Conservation (phyloP, 1,284 basidiomycete genomes). For the Leccinum subatratum region DNA sequence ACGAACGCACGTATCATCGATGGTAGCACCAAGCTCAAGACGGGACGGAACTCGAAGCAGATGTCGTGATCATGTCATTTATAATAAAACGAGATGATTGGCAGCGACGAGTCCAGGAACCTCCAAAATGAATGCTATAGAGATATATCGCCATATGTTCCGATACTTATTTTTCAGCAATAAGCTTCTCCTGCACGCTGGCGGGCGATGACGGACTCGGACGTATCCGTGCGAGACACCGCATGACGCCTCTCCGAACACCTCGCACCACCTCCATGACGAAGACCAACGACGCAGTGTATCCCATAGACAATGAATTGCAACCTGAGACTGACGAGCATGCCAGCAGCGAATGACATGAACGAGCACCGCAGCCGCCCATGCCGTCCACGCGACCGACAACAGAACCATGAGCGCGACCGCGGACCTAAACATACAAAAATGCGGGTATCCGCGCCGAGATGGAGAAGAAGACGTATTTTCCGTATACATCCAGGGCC, state of each 20-base stretch:
- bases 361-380: slow-evolving; percentile 58
- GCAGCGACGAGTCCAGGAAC: background rate
- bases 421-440: slow-evolving; percentile 49
- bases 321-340: slow-evolving; percentile 51
- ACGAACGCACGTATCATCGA: slow-evolving; percentile 38
- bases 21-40: slow-evolving; percentile 48
- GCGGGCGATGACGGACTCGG: slow-evolving; percentile 6
- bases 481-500: slow-evolving; percentile 52
- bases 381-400: slow-evolving; percentile 55
- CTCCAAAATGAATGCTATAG: slow-evolving; percentile 2
- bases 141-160: background rate
- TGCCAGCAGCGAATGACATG: slow-evolving; percentile 51
- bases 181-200: slow-evolving; percentile 15
- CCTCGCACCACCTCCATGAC: slow-evolving; percentile 11
- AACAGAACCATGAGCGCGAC: slow-evolving; percentile 54
- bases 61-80: slow-evolving; percentile 40
- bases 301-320: slow-evolving; percentile 64
- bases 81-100: background rate
- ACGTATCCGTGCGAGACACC: slow-evolving; percentile 16
- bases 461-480: slow-evolving; percentile 63
- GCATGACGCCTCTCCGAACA: slow-evolving; percentile 15
- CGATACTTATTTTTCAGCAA: slow-evolving; percentile 4
- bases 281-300: slow-evolving; percentile 30
- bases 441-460: slow-evolving; percentile 58
- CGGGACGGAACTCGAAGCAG: slow-evolving; percentile 41